Evolutionary conservation across 306 rosid genomes (phyloP).

Genomic region (Lathyrus aphaca): DNA sequence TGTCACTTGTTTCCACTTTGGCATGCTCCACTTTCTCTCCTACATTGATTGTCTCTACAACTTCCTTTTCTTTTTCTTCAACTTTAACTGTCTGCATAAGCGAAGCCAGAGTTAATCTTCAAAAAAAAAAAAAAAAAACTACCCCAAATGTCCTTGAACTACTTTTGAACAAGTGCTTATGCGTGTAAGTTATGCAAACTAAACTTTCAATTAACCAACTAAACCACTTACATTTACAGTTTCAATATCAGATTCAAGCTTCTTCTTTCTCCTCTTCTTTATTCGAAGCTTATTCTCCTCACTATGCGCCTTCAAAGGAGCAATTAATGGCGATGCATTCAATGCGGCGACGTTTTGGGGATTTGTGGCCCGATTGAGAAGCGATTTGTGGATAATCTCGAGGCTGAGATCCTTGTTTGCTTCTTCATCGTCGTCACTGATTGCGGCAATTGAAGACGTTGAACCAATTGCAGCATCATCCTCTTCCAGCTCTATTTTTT

Average conservation of each 20-base stretch:
- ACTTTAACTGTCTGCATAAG: conserved; percentile 45
- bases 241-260: conserved; percentile 13
- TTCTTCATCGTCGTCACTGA: conserved; percentile 55
- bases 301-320: conserved; percentile 2
- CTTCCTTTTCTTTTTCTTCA: conserved; percentile 33
- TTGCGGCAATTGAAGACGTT: neutral
- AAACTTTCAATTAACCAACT: neutral
- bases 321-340: neutral
- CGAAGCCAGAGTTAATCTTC: neutral
- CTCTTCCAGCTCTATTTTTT: conserved; percentile 43
- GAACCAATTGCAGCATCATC: conserved; percentile 36
- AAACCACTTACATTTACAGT: neutral
- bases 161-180: neutral
- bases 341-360: conserved; percentile 33
- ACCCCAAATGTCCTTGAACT: neutral
- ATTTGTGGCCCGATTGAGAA: conserved; percentile 46
- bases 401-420: conserved; percentile 73
- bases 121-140: conserved; percentile 8
- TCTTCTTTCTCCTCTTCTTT: conserved; percentile 34
- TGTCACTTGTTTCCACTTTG: too few relatives aligned
- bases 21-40: conserved; percentile 37
- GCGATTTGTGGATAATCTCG: conserved; percentile 55
- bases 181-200: neutral
- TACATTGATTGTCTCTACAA: conserved; percentile 16
- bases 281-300: neutral